These are phyloP conservation scores for Ascosphaera aggregata DNA, from an alignment of 2,329 filamentous ascomycete genomes.

Conservation along the genomic window DNA sequence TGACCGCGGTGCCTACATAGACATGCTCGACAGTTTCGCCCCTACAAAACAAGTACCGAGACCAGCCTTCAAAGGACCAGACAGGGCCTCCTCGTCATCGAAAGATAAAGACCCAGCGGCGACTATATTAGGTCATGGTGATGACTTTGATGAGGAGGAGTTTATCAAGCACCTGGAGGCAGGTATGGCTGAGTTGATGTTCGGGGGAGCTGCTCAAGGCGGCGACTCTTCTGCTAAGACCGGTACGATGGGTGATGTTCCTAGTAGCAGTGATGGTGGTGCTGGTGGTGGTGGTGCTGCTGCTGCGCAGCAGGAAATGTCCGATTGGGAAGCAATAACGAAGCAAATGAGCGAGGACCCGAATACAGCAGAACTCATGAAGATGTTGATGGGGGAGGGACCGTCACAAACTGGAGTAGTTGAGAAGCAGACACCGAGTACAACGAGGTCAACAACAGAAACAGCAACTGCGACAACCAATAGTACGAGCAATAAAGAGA, in stretches of 20 bases:
- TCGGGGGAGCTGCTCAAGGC: constrained; percentile 31
- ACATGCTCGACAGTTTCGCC: constrained; percentile 83
- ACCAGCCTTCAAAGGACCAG: constrained; percentile 9
- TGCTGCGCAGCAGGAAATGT: constrained; percentile 5
- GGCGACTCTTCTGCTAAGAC: constrained; percentile 46
- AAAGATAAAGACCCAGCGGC: neutral
- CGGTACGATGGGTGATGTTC: constrained; percentile 43
- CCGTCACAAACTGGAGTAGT: constrained; percentile 15
- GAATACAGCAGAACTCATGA: constrained; percentile 11
- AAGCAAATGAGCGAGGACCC: constrained; percentile 11
- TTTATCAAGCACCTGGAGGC: constrained; percentile 73
- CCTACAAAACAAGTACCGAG: constrained; percentile 23
- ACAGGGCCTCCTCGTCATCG: neutral
- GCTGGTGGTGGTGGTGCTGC: neutral
- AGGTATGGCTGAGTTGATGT: constrained; percentile 67
- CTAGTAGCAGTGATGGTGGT: constrained; percentile 24
- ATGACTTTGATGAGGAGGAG: constrained; percentile 18
- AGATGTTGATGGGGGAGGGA: constrained; percentile 12
- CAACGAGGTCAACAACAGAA: constrained; percentile 11
- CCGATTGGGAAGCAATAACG: constrained; percentile 10
- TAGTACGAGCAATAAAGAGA: too few relatives aligned
- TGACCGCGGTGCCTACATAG: constrained; percentile 20
- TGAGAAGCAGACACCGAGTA: constrained; percentile 15
- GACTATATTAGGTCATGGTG: constrained; percentile 2
- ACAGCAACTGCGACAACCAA: constrained; percentile 14